Percentiles rank a stretch among this genome's conserved stretches.
phyloP scores from a whole-genome alignment of 2,329 filamentous ascomycete genomes.

The Coniochaeta sp. region DNA sequence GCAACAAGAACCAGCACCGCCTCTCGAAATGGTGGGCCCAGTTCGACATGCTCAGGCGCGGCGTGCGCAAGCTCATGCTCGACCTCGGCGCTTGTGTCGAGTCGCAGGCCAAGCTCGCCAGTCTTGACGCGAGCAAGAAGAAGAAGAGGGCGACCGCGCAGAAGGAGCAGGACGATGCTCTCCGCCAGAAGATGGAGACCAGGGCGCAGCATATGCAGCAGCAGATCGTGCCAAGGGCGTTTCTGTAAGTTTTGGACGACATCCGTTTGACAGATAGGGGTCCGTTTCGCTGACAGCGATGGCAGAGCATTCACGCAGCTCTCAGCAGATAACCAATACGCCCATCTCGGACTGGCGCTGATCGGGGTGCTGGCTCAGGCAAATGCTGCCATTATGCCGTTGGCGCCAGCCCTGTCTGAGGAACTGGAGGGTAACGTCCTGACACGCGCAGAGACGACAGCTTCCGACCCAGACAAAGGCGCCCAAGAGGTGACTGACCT shows the following conservation, averaged over 20 bases:
- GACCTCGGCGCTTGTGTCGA: slow-evolving; percentile 20
- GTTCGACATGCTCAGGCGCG: slow-evolving; percentile 65
- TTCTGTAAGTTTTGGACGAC: slow-evolving; percentile 29
- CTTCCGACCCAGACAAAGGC: neutral
- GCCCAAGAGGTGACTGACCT: slow-evolving; percentile 9
- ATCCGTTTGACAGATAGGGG: neutral
- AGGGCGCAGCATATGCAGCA: slow-evolving; percentile 32
- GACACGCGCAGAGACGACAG: neutral
- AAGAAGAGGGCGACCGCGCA: slow-evolving; percentile 2
- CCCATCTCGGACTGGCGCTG: slow-evolving; percentile 62
- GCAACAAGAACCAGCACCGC: slow-evolving; percentile 88
- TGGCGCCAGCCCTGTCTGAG: slow-evolving; percentile 7
- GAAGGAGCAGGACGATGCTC: slow-evolving; percentile 1
- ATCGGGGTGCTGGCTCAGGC: slow-evolving; percentile 57
- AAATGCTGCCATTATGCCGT: slow-evolving; percentile 33
- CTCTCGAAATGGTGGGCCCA: slow-evolving; percentile 72
- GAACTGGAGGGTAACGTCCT: neutral
- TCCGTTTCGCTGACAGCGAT: neutral
- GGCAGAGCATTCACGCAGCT: slow-evolving; percentile 60
- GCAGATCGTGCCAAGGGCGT: slow-evolving; percentile 32
- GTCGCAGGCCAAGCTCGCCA: slow-evolving; percentile 16
- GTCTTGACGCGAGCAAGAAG: slow-evolving; percentile 16
- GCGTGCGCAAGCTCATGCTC: slow-evolving; percentile 45
- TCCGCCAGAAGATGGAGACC: slow-evolving; percentile 7
- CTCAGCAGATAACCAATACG: slow-evolving; percentile 65